Conservation (phyloP, 176 grass and related monocot species). For the Puya raimondii region DNA sequence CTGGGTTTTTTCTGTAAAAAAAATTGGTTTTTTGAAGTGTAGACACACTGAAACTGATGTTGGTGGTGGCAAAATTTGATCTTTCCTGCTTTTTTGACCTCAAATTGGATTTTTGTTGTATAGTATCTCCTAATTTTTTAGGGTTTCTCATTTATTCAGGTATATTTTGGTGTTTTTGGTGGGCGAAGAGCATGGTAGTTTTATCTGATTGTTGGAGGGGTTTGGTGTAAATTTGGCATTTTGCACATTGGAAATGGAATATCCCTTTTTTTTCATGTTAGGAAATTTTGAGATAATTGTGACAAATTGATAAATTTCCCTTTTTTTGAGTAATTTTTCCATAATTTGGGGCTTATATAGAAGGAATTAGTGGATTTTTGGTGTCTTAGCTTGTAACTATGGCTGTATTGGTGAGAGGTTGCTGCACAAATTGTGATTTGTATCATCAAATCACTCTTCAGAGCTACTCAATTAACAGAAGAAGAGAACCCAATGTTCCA, state of each 20-base stretch:
- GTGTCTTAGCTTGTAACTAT: constrained; percentile 12
- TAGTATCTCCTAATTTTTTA: neutral
- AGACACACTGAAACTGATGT: neutral
- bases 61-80: neutral
- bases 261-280: too few relatives aligned
- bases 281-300: too few relatives aligned
- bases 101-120: neutral
- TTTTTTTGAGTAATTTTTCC: too few relatives aligned
- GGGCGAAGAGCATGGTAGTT: neutral
- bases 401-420: constrained; percentile 42
- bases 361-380: neutral
- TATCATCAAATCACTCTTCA: neutral
- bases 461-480: constrained; percentile 8
- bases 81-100: neutral
- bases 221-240: too few relatives aligned
- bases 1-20: neutral
- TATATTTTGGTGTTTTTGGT: neutral
- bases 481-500: constrained; percentile 5
- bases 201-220: too few relatives aligned
- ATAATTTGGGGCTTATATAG: neutral
- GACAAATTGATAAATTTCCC: neutral
- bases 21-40: neutral
- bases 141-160: neutral
- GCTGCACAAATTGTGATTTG: constrained; percentile 28
- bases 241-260: too few relatives aligned